A percentile compares a stretch with the other conserved stretches of the same genome.
These are phyloP conservation scores for Candida pseudofarinosa DNA, from an alignment of 805 yeast species.

Conservation along the genomic window DNA sequence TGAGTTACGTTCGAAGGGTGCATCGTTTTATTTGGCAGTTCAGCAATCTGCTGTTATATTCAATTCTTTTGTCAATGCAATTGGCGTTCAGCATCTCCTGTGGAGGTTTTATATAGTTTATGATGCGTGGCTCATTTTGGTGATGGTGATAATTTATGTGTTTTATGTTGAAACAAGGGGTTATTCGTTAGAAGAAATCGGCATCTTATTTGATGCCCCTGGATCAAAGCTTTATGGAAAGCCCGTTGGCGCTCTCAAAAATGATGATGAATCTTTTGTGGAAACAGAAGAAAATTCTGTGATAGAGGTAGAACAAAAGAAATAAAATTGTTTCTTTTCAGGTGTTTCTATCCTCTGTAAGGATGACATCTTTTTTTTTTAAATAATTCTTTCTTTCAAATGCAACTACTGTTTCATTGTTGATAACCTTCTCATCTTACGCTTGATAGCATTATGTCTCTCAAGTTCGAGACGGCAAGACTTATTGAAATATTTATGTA, in stretches of 20 bases:
- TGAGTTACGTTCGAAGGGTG: neutral
- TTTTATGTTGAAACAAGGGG: constrained; percentile 6
- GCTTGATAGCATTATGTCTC: too few relatives aligned
- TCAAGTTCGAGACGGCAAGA: too few relatives aligned
- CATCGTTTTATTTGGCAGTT: neutral
- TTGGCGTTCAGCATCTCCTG: neutral
- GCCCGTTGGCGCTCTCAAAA: neutral
- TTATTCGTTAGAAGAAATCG: constrained; percentile 3
- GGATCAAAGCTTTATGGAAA: neutral
- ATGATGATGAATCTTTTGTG: neutral
- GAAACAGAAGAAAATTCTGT: neutral
- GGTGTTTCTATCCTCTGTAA: too few relatives aligned
- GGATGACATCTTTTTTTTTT: too few relatives aligned
- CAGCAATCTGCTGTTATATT: neutral
- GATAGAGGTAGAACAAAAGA: neutral
- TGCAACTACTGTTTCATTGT: too few relatives aligned
- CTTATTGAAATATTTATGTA: too few relatives aligned
- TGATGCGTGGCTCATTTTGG: neutral
- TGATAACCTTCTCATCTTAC: too few relatives aligned
- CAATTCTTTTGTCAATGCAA: neutral
- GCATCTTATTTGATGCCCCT: neutral
- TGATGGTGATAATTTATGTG: constrained; percentile 2
- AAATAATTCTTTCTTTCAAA: too few relatives aligned
- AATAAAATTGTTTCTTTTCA: too few relatives aligned
- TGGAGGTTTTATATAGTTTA: neutral